Percentiles rank a stretch among this genome's conserved stretches.
Conservation (phyloP, 1,284 basidiomycete genomes). For the Spongiforma sp. region DNA sequence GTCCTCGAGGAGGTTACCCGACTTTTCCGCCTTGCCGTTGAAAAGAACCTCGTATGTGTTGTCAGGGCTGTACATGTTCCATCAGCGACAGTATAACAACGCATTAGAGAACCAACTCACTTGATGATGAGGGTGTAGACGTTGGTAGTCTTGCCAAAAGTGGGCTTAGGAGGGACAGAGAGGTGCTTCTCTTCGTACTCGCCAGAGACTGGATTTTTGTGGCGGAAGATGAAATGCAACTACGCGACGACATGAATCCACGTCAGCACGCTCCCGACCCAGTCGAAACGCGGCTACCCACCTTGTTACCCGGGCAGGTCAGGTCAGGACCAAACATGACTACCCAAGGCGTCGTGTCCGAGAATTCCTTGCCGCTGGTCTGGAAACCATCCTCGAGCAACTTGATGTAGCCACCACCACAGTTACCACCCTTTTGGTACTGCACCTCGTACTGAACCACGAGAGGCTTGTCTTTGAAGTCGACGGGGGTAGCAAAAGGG, state of each 20-base stretch:
- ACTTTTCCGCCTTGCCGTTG: constrained; percentile 85
- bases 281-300: constrained; percentile 34
- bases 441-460: constrained; percentile 99
- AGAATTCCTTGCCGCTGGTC: constrained; percentile 91
- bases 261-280: constrained; percentile 3
- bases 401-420: constrained; percentile 99
- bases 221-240: constrained; percentile 98
- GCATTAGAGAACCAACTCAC: constrained; percentile 52
- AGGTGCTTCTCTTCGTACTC: constrained; percentile 99
- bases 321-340: constrained; percentile 95
- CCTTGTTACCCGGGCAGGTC: constrained; percentile 88
- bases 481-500: constrained; percentile 79
- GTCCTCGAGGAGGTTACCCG: constrained; percentile 91
- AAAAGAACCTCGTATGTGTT: constrained; percentile 94
- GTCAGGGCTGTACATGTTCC: constrained; percentile 69
- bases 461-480: constrained; percentile 87
- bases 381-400: constrained; percentile 93
- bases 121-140: constrained; percentile 93
- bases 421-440: constrained; percentile 99
- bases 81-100: constrained; percentile 2
- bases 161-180: constrained; percentile 79
- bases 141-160: constrained; percentile 88
- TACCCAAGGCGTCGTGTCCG: constrained; percentile 97
- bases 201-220: constrained; percentile 90
- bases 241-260: constrained; percentile 33